Evolutionary conservation across 1,284 basidiomycete species (phyloP).

Genomic region (Leccinum fuscescens): DNA sequence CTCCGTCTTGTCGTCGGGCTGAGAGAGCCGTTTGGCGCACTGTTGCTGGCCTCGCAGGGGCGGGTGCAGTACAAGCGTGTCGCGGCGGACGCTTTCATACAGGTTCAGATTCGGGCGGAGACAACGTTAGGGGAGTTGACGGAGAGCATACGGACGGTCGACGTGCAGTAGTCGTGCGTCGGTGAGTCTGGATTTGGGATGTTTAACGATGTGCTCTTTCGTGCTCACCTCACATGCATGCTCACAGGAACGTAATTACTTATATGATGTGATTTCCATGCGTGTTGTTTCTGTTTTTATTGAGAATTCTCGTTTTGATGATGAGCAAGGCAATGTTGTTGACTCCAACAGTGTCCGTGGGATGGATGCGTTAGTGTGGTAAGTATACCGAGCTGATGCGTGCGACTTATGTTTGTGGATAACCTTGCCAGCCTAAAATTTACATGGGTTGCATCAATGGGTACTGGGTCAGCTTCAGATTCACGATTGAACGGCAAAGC

Average conservation of each 20-base stretch:
- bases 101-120: neutral
- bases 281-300: neutral
- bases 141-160: neutral
- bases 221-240: neutral
- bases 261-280: neutral
- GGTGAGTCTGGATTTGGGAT: neutral
- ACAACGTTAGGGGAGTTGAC: neutral
- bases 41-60: neutral
- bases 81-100: neutral
- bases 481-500: too few relatives aligned
- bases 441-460: too few relatives aligned
- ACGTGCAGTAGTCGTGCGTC: neutral
- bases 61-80: neutral
- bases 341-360: too few relatives aligned
- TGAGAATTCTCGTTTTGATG: too few relatives aligned
- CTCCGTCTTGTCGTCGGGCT: neutral
- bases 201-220: neutral
- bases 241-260: neutral
- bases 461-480: too few relatives aligned
- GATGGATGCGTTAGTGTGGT: too few relatives aligned
- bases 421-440: too few relatives aligned
- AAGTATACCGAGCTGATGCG: too few relatives aligned
- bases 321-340: too few relatives aligned
- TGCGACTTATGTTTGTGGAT: too few relatives aligned
- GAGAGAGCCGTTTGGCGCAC: neutral